Evolutionary conservation across 169 alveolate species (phyloP), one percentile per base, ranked within the genome.

Genomic region (Babesia gibsoni): DNA sequence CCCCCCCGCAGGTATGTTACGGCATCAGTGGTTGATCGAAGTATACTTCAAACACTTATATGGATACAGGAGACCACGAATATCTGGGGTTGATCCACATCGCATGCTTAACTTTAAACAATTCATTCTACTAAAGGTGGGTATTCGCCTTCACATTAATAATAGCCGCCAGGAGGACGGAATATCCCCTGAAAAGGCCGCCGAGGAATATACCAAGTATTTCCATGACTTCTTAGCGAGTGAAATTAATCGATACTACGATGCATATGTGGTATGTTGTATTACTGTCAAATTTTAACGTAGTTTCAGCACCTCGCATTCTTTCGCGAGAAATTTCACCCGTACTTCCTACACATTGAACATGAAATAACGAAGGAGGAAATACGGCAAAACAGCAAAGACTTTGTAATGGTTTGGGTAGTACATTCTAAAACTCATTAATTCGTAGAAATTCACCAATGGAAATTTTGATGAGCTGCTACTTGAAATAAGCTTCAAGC

Each of bases 71-170:
- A 50, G 32, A 45, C 56, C 52, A 1, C 33, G 54, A n/a, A 14
- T 35, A 14, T 50, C 7, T 42, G 77, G 64, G 33, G 54, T 53
- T 12, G 77, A 75, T 10, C 53, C 41, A n/a, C 78, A 75, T 49
- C 84, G 84, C 63, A 59, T 75, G 63, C 82, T 78, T 25, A 78
- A 78, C 59, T 78, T 78, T 33, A 78, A 78, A 70, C 72, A 78
- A 56, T 78, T 78, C 61, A 72, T 78, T 16, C 20, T 65, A 52
- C 12, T 78, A 58, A 78, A 29, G 74, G 87, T 78, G 30, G n/a
- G 73, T 32, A 18, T 1, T 10, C n/a, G 30, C 22, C 12, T 18
- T 4, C n/a, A 9, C 23, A 0, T 4, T 27, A 2, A 8, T 20
- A 8, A 25, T 22, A 42, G 4, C 10, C 22, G n/a, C 14, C 33